Base-by-base conservation (phyloP, 164 flowering plant species). In the Magnolia changhungtana region DNA sequence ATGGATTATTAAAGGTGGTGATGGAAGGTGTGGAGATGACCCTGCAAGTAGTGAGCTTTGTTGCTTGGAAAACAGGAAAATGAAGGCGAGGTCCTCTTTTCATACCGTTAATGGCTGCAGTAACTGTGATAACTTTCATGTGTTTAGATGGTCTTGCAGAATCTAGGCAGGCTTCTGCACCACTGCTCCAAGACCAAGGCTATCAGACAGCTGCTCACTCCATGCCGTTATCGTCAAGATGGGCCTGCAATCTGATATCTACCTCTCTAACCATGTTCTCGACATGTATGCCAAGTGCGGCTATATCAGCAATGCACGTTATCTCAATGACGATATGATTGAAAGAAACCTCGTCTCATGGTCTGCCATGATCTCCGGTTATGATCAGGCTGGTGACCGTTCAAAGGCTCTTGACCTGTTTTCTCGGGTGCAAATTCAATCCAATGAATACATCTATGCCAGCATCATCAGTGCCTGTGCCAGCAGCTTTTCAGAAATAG, bases 351-450 rank as follows among this genome's bases (percentile, higher is more conserved):
- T 92, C 4, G 93, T 90, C 1, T 87, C 94, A 0, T 93, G 96
- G 96, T 88, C 94, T 0, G 91, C 93, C 61, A 79, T 93, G 81
- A 88, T 91, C 21, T 88, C 95, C 52, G 97, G 96, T 8, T 88
- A 83, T 81, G 85, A 83, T 74, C 97, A 91, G 69, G 79, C 78
- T 8, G 85, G 87, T 27, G 55, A 83, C 50, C 88, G 84, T 19
- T 18, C 8, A 0, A 63, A 77, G 81, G 91, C 92, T 0, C 79
- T 92, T 45, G 63, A 79, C 21, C 82, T 89, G 14, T 88, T 83
- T 75, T 75, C 85, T 3, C 67, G 75, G 61, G 70, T 90, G 85
- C 78, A 37, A 8, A 55, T 86, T 19, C 72, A 77, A 70, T 90
- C 95, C 3, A 92, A 90, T 73, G 97, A 92, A 37, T 89, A 78